Evolutionary conservation across 352 stramenopile species (phyloP).

Genomic region (Pythium dissotocum): DNA sequence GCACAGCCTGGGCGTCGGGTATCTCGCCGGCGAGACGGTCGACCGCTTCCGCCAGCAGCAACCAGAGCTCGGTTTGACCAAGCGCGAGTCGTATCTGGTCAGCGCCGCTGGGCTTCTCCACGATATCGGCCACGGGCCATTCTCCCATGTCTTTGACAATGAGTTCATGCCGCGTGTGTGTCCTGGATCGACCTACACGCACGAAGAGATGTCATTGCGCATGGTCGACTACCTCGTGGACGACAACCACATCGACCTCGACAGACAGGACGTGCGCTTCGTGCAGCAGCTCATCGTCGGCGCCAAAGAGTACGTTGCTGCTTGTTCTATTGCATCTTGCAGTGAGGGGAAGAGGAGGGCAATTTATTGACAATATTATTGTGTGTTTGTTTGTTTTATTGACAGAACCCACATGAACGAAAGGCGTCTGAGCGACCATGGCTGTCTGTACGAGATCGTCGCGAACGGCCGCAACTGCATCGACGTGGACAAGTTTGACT

Average conservation of each 20-base stretch:
- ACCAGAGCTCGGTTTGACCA: slow-evolving; percentile 87
- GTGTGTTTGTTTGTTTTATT: background rate
- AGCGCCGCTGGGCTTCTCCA: slow-evolving; percentile 81
- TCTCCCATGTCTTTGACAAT: slow-evolving; percentile 95
- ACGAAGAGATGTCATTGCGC: slow-evolving; percentile 82
- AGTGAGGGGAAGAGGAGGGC: background rate
- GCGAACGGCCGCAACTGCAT: slow-evolving; percentile 90
- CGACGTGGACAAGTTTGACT: slow-evolving; percentile 93
- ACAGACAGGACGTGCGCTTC: slow-evolving; percentile 67
- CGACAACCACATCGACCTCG: slow-evolving; percentile 79
- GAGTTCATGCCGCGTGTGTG: slow-evolving; percentile 81
- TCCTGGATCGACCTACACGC: slow-evolving; percentile 48
- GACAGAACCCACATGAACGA: slow-evolving; percentile 47
- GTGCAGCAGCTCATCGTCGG: slow-evolving; percentile 82
- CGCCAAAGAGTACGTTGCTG: slow-evolving; percentile 52
- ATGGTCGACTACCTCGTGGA: slow-evolving; percentile 84
- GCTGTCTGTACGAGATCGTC: slow-evolving; percentile 91
- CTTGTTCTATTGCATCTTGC: background rate
- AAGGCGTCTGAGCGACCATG: slow-evolving; percentile 48
- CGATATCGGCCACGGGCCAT: slow-evolving; percentile 94
- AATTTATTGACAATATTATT: slow-evolving; percentile 3
- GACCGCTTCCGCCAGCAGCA: slow-evolving; percentile 85
- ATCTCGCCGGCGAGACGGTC: slow-evolving; percentile 90
- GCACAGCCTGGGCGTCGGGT: slow-evolving; percentile 94
- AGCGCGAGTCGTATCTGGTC: slow-evolving; percentile 74